Percentiles rank a stretch among this genome's conserved stretches.
Evolutionary conservation across 2,329 filamentous ascomycete genomes (phyloP).

Genomic region (Coniochaeta pulveracea): DNA sequence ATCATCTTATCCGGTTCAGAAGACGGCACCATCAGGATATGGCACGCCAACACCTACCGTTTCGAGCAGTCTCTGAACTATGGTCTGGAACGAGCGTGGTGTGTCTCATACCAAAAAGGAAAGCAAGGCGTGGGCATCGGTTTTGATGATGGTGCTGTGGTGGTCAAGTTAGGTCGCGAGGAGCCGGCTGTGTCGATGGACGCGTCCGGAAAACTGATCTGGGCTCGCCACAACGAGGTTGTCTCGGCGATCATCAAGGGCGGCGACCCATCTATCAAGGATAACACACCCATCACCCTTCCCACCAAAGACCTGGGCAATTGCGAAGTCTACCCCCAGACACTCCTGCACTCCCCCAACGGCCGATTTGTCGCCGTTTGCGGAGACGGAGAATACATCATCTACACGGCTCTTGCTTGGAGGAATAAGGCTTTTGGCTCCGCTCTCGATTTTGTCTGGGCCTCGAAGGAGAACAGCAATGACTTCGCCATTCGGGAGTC

Average conservation of each 20-base stretch:
- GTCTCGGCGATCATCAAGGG: slow-evolving; percentile 92
- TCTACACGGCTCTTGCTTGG: slow-evolving; percentile 93
- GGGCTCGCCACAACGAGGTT: slow-evolving; percentile 91
- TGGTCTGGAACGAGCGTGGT: slow-evolving; percentile 92
- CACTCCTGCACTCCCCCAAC: slow-evolving; percentile 90
- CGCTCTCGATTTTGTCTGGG: slow-evolving; percentile 94
- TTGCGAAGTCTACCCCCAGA: slow-evolving; percentile 94
- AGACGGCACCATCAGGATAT: slow-evolving; percentile 94
- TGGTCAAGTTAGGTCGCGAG: slow-evolving; percentile 94
- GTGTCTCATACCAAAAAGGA: slow-evolving; percentile 88
- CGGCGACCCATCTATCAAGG: slow-evolving; percentile 70
- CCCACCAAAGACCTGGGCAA: slow-evolving; percentile 91
- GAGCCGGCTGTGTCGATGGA: slow-evolving; percentile 99
- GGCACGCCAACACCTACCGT: slow-evolving; percentile 96
- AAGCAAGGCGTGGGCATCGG: slow-evolving; percentile 91
- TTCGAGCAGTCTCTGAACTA: slow-evolving; percentile 95
- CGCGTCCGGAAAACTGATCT: slow-evolving; percentile 86
- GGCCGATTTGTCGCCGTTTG: slow-evolving; percentile 76
- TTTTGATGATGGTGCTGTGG: slow-evolving; percentile 95
- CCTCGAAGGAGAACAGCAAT: slow-evolving; percentile 92
- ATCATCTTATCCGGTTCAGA: slow-evolving; percentile 97
- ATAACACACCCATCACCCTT: slow-evolving; percentile 75
- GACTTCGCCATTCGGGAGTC: slow-evolving; percentile 97
- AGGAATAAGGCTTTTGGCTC: slow-evolving; percentile 96
- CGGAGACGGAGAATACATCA: slow-evolving; percentile 97